phyloP scores from a whole-genome alignment of 2,329 filamentous ascomycete genomes.

The Pestalotiopsis sp. region DNA sequence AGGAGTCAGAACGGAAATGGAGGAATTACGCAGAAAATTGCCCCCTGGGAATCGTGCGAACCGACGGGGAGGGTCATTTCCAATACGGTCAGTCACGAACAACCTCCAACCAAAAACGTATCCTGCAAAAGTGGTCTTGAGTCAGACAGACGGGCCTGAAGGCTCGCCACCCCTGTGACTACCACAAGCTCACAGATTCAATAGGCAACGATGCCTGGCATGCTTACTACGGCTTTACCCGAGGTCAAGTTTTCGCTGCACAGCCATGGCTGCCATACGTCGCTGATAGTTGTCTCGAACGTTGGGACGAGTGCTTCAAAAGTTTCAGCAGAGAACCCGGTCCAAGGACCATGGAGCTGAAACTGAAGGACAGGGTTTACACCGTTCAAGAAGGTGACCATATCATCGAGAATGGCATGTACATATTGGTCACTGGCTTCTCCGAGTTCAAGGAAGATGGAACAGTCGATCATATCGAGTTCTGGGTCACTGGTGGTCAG shows the following conservation, averaged over 20 bases:
- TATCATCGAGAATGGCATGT: constrained; percentile 23
- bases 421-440: constrained; percentile 25
- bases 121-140: neutral
- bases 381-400: constrained; percentile 24
- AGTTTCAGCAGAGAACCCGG: constrained; percentile 16
- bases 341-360: constrained; percentile 25
- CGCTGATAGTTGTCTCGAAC: constrained; percentile 21
- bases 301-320: constrained; percentile 21
- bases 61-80: constrained; percentile 25
- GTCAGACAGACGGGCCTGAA: neutral
- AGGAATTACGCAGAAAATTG: constrained; percentile 29
- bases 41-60: constrained; percentile 28
- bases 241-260: constrained; percentile 13
- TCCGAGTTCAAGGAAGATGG: constrained; percentile 26
- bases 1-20: constrained; percentile 27
- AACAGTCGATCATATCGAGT: constrained; percentile 27
- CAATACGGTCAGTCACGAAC: constrained; percentile 18
- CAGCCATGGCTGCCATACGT: constrained; percentile 27
- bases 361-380: constrained; percentile 23
- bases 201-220: constrained; percentile 26
- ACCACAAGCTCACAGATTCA: neutral
- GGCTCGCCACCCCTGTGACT: neutral
- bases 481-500: constrained; percentile 25
- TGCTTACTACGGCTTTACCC: constrained; percentile 22
- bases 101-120: neutral